phyloP scores from a whole-genome alignment of 1,284 basidiomycete species.

The Marasmius sp. region DNA sequence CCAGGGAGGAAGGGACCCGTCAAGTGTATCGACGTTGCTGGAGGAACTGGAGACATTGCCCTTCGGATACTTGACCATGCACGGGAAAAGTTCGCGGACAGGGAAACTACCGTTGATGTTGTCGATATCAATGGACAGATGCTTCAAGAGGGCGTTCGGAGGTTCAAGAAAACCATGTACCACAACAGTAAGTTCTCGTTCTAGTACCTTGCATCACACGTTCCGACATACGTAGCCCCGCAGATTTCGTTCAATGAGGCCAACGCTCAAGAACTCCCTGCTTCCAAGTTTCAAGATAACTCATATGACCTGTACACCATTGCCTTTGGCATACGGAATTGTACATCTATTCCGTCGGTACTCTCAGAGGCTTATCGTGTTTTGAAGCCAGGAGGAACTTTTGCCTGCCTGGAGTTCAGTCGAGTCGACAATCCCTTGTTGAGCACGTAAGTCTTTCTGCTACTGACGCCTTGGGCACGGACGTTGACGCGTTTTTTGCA shows the following conservation, averaged over 20 bases:
- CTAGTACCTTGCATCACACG: not conserved
- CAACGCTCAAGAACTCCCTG: conserved; percentile 85
- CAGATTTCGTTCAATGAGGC: conserved; percentile 93
- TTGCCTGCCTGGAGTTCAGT: conserved; percentile 97
- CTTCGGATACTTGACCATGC: conserved; percentile 92
- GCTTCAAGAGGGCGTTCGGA: conserved; percentile 89
- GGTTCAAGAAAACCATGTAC: conserved; percentile 96
- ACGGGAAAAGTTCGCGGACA: conserved; percentile 83
- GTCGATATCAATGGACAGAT: conserved; percentile 96
- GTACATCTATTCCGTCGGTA: conserved; percentile 90
- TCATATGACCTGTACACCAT: conserved; percentile 97
- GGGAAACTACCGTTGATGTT: conserved; percentile 88
- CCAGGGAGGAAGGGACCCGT: conserved; percentile 74
- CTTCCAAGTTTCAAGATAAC: conserved; percentile 70
- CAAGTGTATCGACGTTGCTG: conserved; percentile 93
- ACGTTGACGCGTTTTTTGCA: conserved; percentile 32
- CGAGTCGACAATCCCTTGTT: conserved; percentile 89
- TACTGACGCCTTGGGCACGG: conserved; percentile 1
- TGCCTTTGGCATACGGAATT: conserved; percentile 98
- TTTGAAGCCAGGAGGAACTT: conserved; percentile 94
- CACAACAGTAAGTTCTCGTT: conserved; percentile 76
- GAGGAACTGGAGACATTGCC: conserved; percentile 98
- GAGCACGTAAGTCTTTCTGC: conserved; percentile 62
- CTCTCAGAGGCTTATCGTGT: conserved; percentile 91
- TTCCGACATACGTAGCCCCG: conserved; percentile 59